Base-by-base conservation (phyloP, 2,329 filamentous ascomycete genomes). In the Colletotrichum agaves region DNA sequence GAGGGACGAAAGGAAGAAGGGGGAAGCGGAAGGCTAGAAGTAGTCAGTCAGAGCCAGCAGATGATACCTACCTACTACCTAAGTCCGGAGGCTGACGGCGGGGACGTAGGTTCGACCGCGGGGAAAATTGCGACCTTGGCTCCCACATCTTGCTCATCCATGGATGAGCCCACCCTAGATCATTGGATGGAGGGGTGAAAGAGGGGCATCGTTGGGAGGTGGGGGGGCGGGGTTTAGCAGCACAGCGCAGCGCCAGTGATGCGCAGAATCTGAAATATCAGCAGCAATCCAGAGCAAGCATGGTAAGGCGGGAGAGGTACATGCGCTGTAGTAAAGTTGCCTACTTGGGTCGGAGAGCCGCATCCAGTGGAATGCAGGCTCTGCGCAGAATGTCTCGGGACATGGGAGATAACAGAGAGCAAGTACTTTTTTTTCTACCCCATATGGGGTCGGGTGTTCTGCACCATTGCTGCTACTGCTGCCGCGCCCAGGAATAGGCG, bases 71-170 rank as follows among this genome's bases (percentile, higher is more conserved):
- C n/a, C n/a, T n/a, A n/a, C n/a, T n/a, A n/a, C n/a, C n/a, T n/a
- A n/a, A n/a, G 65, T 65, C 55, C 61, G 61, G 65, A 68, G 61
- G 61, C 61, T 68, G 61, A 65, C 61, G 65, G 65, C 65, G 65
- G 65, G 61, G 61, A 65, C 65, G 65, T 65, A 65, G 55, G 65
- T 68, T 68, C 61, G 49, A 68, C 65, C 65, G 65, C 65, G 65
- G 61, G 65, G 65, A 52, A 23, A 60, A 60, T 63, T 68, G 65
- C 61, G 65, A 46, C 60, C 61, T 55, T 47, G 39, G 27, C 50
- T 47, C 55, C 41, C 65, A 49, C 61, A 46, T 50, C 47, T 15
- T 59, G 53, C 61, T 47, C 47, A 31, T 52, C 47, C 47, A 52
- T n/a, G 47, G 10, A 52, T 56, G 61, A 44, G 46, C 63, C 62